Evolutionary conservation across 2,329 filamentous ascomycete species (phyloP).

Genomic region (Fonsecaea multimorphosa): DNA sequence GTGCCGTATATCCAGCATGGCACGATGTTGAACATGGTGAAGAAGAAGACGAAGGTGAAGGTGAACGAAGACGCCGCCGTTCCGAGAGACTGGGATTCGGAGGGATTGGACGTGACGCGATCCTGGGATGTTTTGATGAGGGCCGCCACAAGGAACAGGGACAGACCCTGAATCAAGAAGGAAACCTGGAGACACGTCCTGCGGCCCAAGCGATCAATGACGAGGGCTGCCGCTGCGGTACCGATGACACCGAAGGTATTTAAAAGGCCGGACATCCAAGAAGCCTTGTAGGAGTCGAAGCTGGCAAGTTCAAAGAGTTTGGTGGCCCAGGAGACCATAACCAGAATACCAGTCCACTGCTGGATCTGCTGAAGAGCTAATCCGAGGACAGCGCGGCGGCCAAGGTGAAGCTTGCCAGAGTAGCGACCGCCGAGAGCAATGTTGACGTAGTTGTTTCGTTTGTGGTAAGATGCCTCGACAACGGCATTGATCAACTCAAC

Average conservation of each 20-base stretch:
- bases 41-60: constrained; percentile 70
- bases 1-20: constrained; percentile 61
- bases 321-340: constrained; percentile 48
- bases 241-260: constrained; percentile 41
- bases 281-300: constrained; percentile 39
- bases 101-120: constrained; percentile 26
- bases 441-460: constrained; percentile 49
- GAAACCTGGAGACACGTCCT: constrained; percentile 34
- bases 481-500: constrained; percentile 52
- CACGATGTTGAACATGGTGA: constrained; percentile 67
- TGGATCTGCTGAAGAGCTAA: constrained; percentile 53
- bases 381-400: constrained; percentile 50
- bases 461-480: constrained; percentile 48
- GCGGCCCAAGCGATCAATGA: constrained; percentile 41
- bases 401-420: constrained; percentile 48
- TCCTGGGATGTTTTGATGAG: constrained; percentile 39
- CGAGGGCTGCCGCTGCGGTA: constrained; percentile 39
- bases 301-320: constrained; percentile 38
- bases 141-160: constrained; percentile 37
- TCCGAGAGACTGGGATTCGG: constrained; percentile 33
- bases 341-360: constrained; percentile 54
- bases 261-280: constrained; percentile 38
- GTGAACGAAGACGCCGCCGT: constrained; percentile 36
- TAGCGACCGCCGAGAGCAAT: constrained; percentile 47
- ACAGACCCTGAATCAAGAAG: constrained; percentile 38